Base-by-base conservation (phyloP, 371 early-diverging fungal genomes). In the Mucor racemosus region DNA sequence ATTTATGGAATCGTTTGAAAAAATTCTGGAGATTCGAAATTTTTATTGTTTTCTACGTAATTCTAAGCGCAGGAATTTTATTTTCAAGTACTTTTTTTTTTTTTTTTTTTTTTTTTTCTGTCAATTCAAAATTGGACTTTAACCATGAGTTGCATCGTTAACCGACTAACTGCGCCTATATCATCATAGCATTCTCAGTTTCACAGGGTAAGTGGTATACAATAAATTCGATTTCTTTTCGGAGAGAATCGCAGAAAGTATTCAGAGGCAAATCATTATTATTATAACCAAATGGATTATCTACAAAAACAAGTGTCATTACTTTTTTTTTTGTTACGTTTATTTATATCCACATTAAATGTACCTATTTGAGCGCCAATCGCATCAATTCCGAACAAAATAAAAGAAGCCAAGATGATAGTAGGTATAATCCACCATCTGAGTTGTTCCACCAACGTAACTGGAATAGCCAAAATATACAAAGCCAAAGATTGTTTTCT, bases 311-410 rank as follows among this genome's bases (percentile, higher is more conserved):
- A 82, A 48, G 15, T 7, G 15, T 14, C 7, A 80, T 77, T 58
- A 26, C 26, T 1, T 26, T 1, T 26, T 26, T 26, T 1, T 26
- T 26, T 26, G 3, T 26, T 26, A 26, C 78, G 81, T 61, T 79
- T 64, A 77, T 44, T 0, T 21, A 35, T 3, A 4, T 35, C 33
- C 26, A 19, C 26, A 26, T 26, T 26, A 26, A 26, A 1, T 26
- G 26, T 48, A 48, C 77, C 81, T 6, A 79, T 76, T 64, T 78
- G 73, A 36, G 73, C 62, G 56, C 86, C 87, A 70, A 93, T 91
- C 15, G 81, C 82, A 70, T 90, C 90, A 66, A 92, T 89, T 69
- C 93, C 93, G 64, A 91, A 86, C 41, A 93, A 71, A 3, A 86
- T 88, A 62, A 92, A 93, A 0, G 91, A 72, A 10, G 88, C 86